Conservation (phyloP, 202 grass and related monocot species). For the Bolboschoenoplectus hybrid region DNA sequence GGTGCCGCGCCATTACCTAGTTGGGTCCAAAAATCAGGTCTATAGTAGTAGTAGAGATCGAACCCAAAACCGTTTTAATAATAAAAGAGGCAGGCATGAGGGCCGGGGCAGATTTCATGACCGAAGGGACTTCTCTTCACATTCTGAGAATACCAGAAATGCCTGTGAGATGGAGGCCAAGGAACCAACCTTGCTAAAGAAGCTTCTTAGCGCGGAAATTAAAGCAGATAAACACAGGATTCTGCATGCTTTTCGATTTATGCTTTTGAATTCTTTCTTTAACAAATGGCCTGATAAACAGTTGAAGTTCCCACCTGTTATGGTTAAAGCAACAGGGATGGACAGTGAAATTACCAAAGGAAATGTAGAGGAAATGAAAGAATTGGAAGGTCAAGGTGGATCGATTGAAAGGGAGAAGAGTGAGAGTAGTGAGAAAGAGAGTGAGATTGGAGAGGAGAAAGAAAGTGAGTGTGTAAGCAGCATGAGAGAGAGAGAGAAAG, state of each 20-base stretch:
- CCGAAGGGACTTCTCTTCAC: slow-evolving; percentile 14
- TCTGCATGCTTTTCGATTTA: slow-evolving; percentile 71
- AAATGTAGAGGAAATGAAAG: not conserved
- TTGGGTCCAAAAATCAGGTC: slow-evolving; percentile 50
- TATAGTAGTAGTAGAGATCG: slow-evolving; percentile 37
- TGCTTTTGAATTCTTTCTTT: slow-evolving; percentile 86
- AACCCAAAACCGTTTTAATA: slow-evolving; percentile 48
- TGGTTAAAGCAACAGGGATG: slow-evolving; percentile 52
- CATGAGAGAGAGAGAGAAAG: slow-evolving; percentile 15
- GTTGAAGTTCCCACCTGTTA: slow-evolving; percentile 65
- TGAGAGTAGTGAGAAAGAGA: slow-evolving; percentile 24
- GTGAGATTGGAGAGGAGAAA: slow-evolving; percentile 32
- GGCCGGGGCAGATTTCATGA: slow-evolving; percentile 35
- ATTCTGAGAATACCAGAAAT: slow-evolving; percentile 42
- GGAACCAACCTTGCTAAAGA: slow-evolving; percentile 80
- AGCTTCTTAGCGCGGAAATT: slow-evolving; percentile 77
- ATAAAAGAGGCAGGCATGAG: slow-evolving; percentile 60
- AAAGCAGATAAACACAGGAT: slow-evolving; percentile 77
- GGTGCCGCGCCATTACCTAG: slow-evolving; percentile 73
- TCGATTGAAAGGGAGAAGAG: slow-evolving; percentile 32
- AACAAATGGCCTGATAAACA: slow-evolving; percentile 51
- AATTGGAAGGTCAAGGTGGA: slow-evolving; percentile 23
- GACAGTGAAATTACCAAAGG: slow-evolving; percentile 28
- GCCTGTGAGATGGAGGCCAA: slow-evolving; percentile 45
- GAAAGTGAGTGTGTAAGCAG: not conserved